These are phyloP conservation scores for Metschnikowia baotianmanensis DNA, from an alignment of 805 yeast species.

Conservation along the genomic window DNA sequence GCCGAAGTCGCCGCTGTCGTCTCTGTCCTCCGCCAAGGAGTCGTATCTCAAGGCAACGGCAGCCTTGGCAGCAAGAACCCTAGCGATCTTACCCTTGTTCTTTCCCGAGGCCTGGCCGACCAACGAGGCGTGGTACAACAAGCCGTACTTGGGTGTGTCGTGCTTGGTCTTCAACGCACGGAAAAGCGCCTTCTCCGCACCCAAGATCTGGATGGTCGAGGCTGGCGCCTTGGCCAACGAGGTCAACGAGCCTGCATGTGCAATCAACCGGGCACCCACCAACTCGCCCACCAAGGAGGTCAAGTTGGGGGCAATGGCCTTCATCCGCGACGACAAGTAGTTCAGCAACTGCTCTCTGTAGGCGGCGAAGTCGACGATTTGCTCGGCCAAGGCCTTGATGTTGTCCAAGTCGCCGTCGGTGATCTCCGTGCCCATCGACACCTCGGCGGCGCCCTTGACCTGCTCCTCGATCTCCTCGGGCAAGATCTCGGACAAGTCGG, in stretches of 20 bases:
- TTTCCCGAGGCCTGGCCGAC: conserved; percentile 92
- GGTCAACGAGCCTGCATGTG: conserved; percentile 97
- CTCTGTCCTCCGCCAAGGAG: conserved; percentile 95
- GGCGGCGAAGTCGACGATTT: conserved; percentile 92
- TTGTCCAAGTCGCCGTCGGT: conserved; percentile 86
- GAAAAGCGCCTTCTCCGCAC: conserved; percentile 96
- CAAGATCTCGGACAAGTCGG: conserved; percentile 63
- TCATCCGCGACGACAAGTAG: conserved; percentile 92
- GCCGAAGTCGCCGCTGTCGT: conserved; percentile 93
- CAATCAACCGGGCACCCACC: conserved; percentile 96
- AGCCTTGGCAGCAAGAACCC: conserved; percentile 98
- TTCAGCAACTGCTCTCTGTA: conserved; percentile 95
- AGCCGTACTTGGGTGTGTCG: conserved; percentile 94
- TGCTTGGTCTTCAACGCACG: conserved; percentile 96
- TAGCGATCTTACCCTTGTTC: conserved; percentile 98
- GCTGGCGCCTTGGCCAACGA: conserved; percentile 98
- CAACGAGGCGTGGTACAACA: conserved; percentile 91
- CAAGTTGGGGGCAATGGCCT: conserved; percentile 97
- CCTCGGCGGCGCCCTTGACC: conserved; percentile 95
- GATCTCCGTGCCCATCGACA: conserved; percentile 99
- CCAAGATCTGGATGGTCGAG: conserved; percentile 95
- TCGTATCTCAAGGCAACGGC: conserved; percentile 96
- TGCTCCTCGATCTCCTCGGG: conserved; percentile 48
- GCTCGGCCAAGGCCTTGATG: conserved; percentile 89
- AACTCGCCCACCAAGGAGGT: conserved; percentile 97